Evolutionary conservation across 75 land plant species (phyloP), one percentile per base, ranked within the genome.

Genomic region (Cryptomeria japonica): DNA sequence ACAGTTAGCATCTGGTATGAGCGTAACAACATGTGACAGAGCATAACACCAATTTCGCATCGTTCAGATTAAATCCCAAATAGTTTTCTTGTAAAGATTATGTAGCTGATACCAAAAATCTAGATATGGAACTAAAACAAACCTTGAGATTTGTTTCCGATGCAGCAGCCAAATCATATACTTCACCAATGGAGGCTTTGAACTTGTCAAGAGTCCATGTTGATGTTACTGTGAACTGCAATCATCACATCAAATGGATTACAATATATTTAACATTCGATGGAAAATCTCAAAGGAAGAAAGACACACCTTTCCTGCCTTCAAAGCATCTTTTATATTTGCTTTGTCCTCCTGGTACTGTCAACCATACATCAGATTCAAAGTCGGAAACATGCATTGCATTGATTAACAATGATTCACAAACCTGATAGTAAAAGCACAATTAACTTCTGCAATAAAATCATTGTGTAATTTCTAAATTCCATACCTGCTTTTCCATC

Each of bases 321-420:
- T 97, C 88, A 97, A 75, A 37, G 92, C 93, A 87, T 98, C 99
- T 87, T 98, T 96, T 70, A 94, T 88, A n/a, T 87, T 90, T 70
- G 91, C 89, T 92, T 97, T 97, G 86, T 98, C 99, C 1, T 97
- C 99, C 49, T 92, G 93, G 89, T 93, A 98, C 99, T 97, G 95
- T 64, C 68, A 86, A 73, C 61, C 41, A 85, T 88, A 86, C 47
- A 37, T 49, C 32, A 80, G n/a, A 78, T 58, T 86, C 34, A 86
- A 84, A 25, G 28, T 72, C 75, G 16, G 32, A 18, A 18, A 70
- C 79, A 28, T 32, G 12, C 41, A 49, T 38, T 5, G 39, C 22
- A 16, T 36, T 7, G 38, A 38, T 25, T 41, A 79, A 41, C 46
- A 39, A 15, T 22, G 25, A 79, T 79, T 39, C 22, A 41, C 42